Evolutionary conservation across 2,329 filamentous ascomycete species (phyloP).

Genomic region (Aspergillus flavus): DNA sequence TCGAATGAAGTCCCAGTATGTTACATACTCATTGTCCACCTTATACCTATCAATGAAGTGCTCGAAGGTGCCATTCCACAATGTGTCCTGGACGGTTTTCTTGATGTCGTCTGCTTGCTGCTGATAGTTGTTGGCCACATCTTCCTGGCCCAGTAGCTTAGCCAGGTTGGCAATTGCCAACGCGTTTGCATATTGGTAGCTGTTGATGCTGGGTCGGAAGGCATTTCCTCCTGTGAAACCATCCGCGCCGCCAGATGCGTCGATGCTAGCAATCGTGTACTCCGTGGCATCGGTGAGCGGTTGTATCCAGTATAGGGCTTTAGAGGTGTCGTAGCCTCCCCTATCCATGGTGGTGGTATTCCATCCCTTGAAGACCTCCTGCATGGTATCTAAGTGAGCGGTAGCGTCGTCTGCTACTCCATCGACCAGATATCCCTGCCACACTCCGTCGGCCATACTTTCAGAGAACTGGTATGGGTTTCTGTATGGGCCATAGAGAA

Average conservation of each 20-base stretch:
- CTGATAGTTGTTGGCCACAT: slow-evolving; percentile 25
- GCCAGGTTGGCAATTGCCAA: slow-evolving; percentile 46
- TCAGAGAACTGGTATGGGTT: slow-evolving; percentile 50
- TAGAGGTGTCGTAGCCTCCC: slow-evolving; percentile 43
- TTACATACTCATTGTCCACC: slow-evolving; percentile 42
- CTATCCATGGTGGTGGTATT: slow-evolving; percentile 39
- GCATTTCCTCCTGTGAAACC: slow-evolving; percentile 46
- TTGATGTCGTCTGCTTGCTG: slow-evolving; percentile 41
- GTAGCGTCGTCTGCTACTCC: slow-evolving; percentile 38
- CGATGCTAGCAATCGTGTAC: slow-evolving; percentile 50
- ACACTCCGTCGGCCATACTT: slow-evolving; percentile 44
- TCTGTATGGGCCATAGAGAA: slow-evolving; percentile 43
- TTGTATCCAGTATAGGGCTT: slow-evolving; percentile 48
- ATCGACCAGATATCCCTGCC: slow-evolving; percentile 46
- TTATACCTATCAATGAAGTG: slow-evolving; percentile 51
- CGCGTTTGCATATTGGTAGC: slow-evolving; percentile 49
- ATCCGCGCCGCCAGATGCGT: slow-evolving; percentile 38
- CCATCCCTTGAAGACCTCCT: slow-evolving; percentile 21
- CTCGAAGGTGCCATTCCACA: slow-evolving; percentile 49
- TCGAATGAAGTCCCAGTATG: slow-evolving; percentile 39
- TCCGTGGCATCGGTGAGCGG: slow-evolving; percentile 49
- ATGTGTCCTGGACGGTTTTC: slow-evolving; percentile 38
- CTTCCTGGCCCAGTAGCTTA: slow-evolving; percentile 28
- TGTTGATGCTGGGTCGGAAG: slow-evolving; percentile 50
- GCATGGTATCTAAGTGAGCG: slow-evolving; percentile 31